Percentiles rank a stretch among this genome's conserved stretches.
Conservation (phyloP, 1,284 basidiomycete species). For the Salmacisia buchloeana region DNA sequence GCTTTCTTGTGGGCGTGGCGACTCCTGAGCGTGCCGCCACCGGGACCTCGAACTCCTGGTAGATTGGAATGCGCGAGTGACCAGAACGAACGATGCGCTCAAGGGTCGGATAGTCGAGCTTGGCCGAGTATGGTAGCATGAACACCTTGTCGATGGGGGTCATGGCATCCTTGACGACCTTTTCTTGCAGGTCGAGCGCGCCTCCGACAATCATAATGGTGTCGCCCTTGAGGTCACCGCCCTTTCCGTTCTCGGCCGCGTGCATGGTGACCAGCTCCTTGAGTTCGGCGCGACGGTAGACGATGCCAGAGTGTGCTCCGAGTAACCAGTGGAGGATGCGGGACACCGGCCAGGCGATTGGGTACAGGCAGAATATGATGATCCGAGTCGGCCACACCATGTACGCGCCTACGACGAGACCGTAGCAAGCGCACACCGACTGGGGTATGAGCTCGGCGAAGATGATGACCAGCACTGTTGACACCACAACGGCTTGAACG, state of each 20-base stretch:
- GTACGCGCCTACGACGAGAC: slow-evolving; percentile 47
- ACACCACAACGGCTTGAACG: slow-evolving; percentile 58
- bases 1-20: slow-evolving; percentile 18
- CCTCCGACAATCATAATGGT: slow-evolving; percentile 71
- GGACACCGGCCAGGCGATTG: slow-evolving; percentile 50
- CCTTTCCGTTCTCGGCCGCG: slow-evolving; percentile 56
- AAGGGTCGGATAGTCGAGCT: slow-evolving; percentile 71
- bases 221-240: slow-evolving; percentile 66
- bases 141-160: slow-evolving; percentile 65
- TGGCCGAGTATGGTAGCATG: slow-evolving; percentile 74
- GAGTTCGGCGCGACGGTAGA: slow-evolving; percentile 56
- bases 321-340: slow-evolving; percentile 48
- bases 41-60: slow-evolving; percentile 53
- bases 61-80: slow-evolving; percentile 61
- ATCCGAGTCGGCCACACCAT: slow-evolving; percentile 46
- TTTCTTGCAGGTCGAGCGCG: slow-evolving; percentile 67
- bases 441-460: slow-evolving; percentile 85
- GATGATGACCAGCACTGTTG: slow-evolving; percentile 54
- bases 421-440: slow-evolving; percentile 53
- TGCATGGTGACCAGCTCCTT: slow-evolving; percentile 72
- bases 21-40: slow-evolving; percentile 22
- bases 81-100: slow-evolving; percentile 69
- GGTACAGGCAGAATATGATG: slow-evolving; percentile 47
- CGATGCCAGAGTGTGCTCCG: slow-evolving; percentile 48
- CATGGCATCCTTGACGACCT: slow-evolving; percentile 68